Evolutionary conservation across 768 basidiomycete genomes (phyloP), one percentile per base, ranked within the genome.

Genomic region (Pleurotus tuber-regium): DNA sequence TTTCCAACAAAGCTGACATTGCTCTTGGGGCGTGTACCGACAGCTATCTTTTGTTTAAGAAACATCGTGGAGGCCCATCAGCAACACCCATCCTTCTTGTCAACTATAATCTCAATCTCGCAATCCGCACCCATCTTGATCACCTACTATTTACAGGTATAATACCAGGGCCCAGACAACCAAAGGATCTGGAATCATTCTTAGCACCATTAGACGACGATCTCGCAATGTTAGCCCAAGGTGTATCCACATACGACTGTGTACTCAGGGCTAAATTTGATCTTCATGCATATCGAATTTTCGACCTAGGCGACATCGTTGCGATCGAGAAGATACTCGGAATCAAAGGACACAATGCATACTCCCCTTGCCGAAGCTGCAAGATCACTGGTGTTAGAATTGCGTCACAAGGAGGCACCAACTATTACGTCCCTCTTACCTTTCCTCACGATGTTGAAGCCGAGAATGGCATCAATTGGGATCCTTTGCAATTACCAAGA

Each of bases 161-260:
- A 40, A 74, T 80, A 41, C 77, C 76, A 1, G 74, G 78, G 0
- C 77, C 76, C 0, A 66, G 69, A 14, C 70, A 71, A 31, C 73
- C 77, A 0, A 60, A 65, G n/a, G 72, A 78, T 51, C 25, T 69
- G 1, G 68, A 69, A 36, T 80, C 78, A 0, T 80, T 78, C 44
- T 57, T 72, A 0, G 68, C 57, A 40, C 78, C 76, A 0, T 44
- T 74, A 3, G 55, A 74, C 1, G 52, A 73, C n/a, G 76, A 80
- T 51, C 53, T 70, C 4, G 23, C 67, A 0, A 42, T 59, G 10
- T 66, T 78, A 0, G 66, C 63, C 0, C 11, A 50, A n/a, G 77
- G 77, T 2, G 63, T 78, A 4, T 23, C n/a, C 1, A 67, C 73
- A 0, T 73, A 63, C 38, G 63, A 75, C 55, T 63, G 63, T 0